Conservation (phyloP, 306 rosid species). For the Casuarina cunninghamiana region DNA sequence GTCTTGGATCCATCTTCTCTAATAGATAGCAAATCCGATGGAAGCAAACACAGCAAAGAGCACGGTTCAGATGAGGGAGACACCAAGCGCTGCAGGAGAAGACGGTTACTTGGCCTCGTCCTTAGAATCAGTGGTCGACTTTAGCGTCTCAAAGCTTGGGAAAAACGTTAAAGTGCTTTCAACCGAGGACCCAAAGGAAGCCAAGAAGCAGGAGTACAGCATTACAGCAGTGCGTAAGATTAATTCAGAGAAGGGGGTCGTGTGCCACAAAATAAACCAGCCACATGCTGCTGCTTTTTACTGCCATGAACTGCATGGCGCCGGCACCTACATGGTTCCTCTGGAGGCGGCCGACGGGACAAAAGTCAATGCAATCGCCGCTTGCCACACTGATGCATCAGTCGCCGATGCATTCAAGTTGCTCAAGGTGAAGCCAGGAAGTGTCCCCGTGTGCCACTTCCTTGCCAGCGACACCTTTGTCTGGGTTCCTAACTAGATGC, state of each 20-base stretch:
- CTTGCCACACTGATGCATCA: conserved; percentile 41
- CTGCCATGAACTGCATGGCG: conserved; percentile 30
- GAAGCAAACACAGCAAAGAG: conserved; percentile 14
- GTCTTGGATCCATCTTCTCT: conserved; percentile 19
- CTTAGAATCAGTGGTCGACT: conserved; percentile 30
- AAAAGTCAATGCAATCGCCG: conserved; percentile 31
- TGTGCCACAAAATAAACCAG: conserved; percentile 39
- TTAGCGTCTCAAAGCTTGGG: conserved; percentile 33
- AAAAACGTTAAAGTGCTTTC: conserved; percentile 11
- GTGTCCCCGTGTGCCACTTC: conserved; percentile 40
- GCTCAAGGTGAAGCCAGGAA: conserved; percentile 43
- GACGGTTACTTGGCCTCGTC: conserved; percentile 38
- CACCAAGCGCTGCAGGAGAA: conserved; percentile 9
- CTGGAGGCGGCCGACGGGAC: conserved; percentile 31
- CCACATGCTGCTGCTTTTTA: conserved; percentile 41
- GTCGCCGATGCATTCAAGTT: conserved; percentile 3
- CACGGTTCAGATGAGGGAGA: conserved; percentile 32
- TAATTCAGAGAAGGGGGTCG: conserved; percentile 29
- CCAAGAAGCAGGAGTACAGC: neutral
- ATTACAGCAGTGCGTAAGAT: conserved; percentile 14
- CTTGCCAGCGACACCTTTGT: conserved; percentile 26
- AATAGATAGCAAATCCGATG: conserved; percentile 16
- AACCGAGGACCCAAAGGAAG: conserved; percentile 18
- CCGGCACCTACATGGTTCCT: conserved; percentile 33
- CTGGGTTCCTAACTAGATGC: conserved; percentile 30